A percentile compares a stretch with the other conserved stretches of the same genome.
phyloP scores from a whole-genome alignment of 202 grass and related monocot genomes.

The Alloteropsis angusta region DNA sequence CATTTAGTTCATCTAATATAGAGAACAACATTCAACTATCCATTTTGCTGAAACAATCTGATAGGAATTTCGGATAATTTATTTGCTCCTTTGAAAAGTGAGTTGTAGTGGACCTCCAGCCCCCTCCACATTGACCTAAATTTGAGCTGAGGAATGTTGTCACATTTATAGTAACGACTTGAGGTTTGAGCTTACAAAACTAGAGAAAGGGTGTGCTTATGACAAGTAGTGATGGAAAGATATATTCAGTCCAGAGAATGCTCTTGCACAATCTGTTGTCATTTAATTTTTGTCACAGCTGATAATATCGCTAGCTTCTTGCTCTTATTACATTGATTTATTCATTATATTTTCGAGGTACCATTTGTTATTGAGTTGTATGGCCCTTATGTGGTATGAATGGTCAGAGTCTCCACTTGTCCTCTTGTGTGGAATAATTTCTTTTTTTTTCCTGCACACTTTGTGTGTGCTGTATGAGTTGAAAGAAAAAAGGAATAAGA shows the following conservation, averaged over 20 bases:
- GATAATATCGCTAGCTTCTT: background rate
- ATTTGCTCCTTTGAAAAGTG: background rate
- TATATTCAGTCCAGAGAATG: background rate
- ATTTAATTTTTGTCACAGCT: background rate
- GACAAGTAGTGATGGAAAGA: background rate
- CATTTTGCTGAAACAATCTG: background rate
- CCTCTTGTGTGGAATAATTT: background rate
- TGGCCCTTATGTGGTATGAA: background rate
- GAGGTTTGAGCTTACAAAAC: background rate
- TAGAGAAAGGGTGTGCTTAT: background rate
- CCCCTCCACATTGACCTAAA: background rate
- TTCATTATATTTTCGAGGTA: background rate
- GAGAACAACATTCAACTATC: background rate
- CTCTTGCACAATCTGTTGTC: background rate
- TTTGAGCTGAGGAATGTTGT: background rate
- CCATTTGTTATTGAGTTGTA: background rate
- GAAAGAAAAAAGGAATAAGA: constrained; percentile 2
- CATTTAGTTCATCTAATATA: background rate
- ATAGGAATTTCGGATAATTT: background rate
- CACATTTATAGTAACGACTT: background rate
- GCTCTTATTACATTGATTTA: background rate
- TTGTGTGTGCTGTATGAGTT: background rate
- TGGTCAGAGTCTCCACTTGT: background rate
- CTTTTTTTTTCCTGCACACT: background rate
- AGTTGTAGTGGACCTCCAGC: background rate